A percentile compares a stretch with the other conserved stretches of the same genome.
Evolutionary conservation across 495 filamentous ascomycete genomes (phyloP).

Genomic region (Letharia columbiana): DNA sequence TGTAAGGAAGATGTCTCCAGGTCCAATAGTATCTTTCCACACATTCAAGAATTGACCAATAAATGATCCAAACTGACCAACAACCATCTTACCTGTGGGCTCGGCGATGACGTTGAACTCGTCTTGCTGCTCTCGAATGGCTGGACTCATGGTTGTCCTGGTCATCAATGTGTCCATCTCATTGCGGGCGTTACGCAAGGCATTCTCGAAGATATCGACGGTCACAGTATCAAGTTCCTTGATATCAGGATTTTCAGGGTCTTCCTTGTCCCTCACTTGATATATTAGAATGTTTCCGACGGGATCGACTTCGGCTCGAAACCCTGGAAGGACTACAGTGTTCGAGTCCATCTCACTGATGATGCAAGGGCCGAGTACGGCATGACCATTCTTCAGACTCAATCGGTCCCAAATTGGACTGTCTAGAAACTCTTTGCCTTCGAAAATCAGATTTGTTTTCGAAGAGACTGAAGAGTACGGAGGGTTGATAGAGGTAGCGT

Average conservation of each 20-base stretch:
- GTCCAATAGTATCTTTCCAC: constrained; percentile 40
- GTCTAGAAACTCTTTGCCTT: constrained; percentile 34
- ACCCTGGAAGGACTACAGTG: constrained; percentile 41
- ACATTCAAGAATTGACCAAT: constrained; percentile 40
- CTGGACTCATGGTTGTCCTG: constrained; percentile 44
- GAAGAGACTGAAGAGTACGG: constrained; percentile 18
- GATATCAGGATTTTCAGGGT: constrained; percentile 25
- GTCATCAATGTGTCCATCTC: constrained; percentile 48
- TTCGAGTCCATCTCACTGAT: constrained; percentile 46
- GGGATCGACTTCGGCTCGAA: constrained; percentile 35
- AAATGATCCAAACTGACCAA: constrained; percentile 45
- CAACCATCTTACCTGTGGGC: constrained; percentile 40
- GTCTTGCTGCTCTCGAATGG: constrained; percentile 45
- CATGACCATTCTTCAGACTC: constrained; percentile 34
- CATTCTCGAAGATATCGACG: constrained; percentile 36
- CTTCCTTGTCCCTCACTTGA: constrained; percentile 25
- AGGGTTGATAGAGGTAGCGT: constrained; percentile 25
- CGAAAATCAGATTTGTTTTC: constrained; percentile 34
- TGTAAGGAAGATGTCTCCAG: constrained; percentile 44
- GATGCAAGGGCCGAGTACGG: constrained; percentile 39
- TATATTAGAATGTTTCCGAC: constrained; percentile 43
- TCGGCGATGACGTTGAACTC: constrained; percentile 47
- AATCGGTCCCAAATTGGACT: constrained; percentile 37
- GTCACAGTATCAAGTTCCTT: constrained; percentile 32
- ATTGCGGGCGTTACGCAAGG: constrained; percentile 39